phyloP scores from a whole-genome alignment of 148 eudicot species.

The Chenopodium quinoa region DNA sequence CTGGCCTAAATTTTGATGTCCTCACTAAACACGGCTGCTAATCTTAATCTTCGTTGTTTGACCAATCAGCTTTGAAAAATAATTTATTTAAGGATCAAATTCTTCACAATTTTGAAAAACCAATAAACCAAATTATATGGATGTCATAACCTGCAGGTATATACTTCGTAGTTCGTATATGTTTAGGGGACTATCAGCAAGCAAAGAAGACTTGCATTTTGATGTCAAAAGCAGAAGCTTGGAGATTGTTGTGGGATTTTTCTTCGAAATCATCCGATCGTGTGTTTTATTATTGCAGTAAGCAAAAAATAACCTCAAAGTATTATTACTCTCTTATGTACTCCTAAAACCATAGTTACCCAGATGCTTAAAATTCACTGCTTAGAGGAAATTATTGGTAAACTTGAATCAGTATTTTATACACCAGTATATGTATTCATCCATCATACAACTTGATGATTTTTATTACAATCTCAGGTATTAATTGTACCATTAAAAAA shows the following conservation, averaged over 20 bases:
- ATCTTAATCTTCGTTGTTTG: background rate
- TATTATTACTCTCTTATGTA: no score
- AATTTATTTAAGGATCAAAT: no score
- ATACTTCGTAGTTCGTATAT: no score
- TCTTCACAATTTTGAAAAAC: background rate
- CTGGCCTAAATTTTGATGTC: background rate
- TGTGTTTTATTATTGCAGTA: background rate
- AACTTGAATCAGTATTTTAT: background rate
- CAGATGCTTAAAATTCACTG: background rate
- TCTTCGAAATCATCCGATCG: background rate
- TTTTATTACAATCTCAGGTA: conserved; percentile 9
- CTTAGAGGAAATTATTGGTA: background rate
- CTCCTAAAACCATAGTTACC: background rate
- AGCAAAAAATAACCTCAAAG: background rate
- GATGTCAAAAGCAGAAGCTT: background rate
- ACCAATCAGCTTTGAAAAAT: background rate
- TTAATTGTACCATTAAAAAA: background rate
- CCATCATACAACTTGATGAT: background rate
- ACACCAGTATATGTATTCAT: background rate
- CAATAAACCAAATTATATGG: background rate
- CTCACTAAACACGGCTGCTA: background rate
- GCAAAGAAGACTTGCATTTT: background rate
- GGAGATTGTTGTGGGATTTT: background rate
- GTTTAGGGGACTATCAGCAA: background rate
- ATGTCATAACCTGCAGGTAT: background rate